phyloP scores from a whole-genome alignment of 2,329 filamentous ascomycete genomes.

The Aspergillus pseudoviridinutans region DNA sequence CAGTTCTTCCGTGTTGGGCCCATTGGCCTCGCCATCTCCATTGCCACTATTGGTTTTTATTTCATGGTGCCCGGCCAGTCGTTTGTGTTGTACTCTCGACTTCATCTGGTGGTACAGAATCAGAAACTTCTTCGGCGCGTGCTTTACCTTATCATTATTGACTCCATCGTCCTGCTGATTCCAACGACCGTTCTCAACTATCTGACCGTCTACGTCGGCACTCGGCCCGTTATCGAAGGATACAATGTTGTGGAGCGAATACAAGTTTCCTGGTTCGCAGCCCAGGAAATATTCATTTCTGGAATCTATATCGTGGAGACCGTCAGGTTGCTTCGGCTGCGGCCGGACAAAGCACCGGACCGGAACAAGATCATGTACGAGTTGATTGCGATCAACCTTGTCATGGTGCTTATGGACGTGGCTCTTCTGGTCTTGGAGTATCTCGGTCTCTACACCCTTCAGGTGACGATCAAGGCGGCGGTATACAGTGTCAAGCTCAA shows the following conservation, averaged over 20 bases:
- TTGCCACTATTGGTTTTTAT: conserved; percentile 53
- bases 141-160: conserved; percentile 55
- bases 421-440: conserved; percentile 43
- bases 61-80: conserved; percentile 59
- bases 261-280: conserved; percentile 41
- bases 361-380: conserved; percentile 45
- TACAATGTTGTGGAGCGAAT: conserved; percentile 44
- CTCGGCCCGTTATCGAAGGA: conserved; percentile 23
- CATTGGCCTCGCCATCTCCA: conserved; percentile 33
- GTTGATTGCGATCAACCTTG: conserved; percentile 46
- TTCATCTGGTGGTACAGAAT: conserved; percentile 57
- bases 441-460: conserved; percentile 40
- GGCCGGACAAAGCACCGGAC: conserved; percentile 30
- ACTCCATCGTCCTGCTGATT: conserved; percentile 51
- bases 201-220: conserved; percentile 29
- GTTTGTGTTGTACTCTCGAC: conserved; percentile 59
- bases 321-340: conserved; percentile 39
- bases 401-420: conserved; percentile 47
- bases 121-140: conserved; percentile 46
- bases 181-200: conserved; percentile 54
- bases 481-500: conserved; percentile 50
- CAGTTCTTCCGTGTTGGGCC: conserved; percentile 34
- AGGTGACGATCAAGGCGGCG: conserved; percentile 44
- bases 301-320: conserved; percentile 52
- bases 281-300: conserved; percentile 47